Evolutionary conservation across 1,139 yeast species (phyloP).

Genomic region (Eremothecium cymbalariae): DNA sequence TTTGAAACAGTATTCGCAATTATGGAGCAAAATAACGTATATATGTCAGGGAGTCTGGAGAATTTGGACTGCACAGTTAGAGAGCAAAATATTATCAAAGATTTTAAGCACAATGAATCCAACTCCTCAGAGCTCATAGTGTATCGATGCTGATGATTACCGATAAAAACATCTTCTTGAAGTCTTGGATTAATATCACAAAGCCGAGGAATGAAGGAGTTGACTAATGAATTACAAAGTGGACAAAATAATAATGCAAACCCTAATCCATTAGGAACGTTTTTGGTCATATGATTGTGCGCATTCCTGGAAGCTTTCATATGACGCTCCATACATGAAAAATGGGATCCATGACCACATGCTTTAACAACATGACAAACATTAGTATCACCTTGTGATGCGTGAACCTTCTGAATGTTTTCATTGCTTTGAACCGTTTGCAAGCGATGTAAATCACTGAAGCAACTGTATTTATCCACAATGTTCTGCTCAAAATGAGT

Average conservation of each 20-base stretch:
- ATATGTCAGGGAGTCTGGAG: constrained; percentile 4
- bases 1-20: constrained; percentile 20
- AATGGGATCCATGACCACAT: constrained; percentile 95
- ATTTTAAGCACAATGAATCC: constrained; percentile 14
- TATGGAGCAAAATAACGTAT: constrained; percentile 12
- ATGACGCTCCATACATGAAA: constrained; percentile 62
- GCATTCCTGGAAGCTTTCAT: constrained; percentile 45
- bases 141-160: neutral
- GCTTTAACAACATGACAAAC: constrained; percentile 53
- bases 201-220: constrained; percentile 62
- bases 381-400: constrained; percentile 8
- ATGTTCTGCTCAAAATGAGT: constrained; percentile 26
- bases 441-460: constrained; percentile 5
- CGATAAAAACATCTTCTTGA: constrained; percentile 11
- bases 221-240: constrained; percentile 78
- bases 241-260: constrained; percentile 81
- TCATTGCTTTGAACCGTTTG: neutral
- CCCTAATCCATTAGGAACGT: constrained; percentile 66
- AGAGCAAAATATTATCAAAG: constrained; percentile 16
- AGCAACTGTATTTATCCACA: constrained; percentile 19
- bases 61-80: constrained; percentile 4
- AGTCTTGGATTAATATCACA: constrained; percentile 7
- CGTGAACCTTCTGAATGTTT: neutral
- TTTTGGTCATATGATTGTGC: constrained; percentile 69
- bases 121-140: constrained; percentile 5